Base-by-base conservation (phyloP, 108 stramenopile genomes). In the Cyclotella baltica region DNA sequence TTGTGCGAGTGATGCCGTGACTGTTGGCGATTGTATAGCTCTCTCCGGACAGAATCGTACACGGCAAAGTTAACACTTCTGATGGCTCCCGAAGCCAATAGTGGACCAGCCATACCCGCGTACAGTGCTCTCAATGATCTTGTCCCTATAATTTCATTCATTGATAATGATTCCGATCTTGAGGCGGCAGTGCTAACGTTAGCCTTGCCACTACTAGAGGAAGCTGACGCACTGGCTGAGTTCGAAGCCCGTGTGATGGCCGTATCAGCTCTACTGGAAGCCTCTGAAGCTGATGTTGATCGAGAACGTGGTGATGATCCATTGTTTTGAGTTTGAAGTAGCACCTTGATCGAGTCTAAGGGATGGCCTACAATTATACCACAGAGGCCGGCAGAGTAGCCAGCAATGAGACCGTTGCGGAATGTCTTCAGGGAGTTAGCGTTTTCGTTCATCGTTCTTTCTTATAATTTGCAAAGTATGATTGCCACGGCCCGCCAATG, bases 11-110 rank as follows among this genome's bases (percentile, higher is more conserved):
- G 62, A 30, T 66, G 61, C 4, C 43, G 61, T 88, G 62, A 65
- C 33, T 72, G 13, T 48, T 74, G 67, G 71, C 36, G 83, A 62
- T 72, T 38, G 73, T 81, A 83, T 3, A 94, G 76, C 5, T 83
- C 51, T 50, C 90, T 53, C 61, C 93, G 73, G 15, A 79, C 73
- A 5, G 88, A 77, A 73, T 94, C 93, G 67, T 92, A 94, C 15
- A 83, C 68, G 13, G 89, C 81, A 78, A 94, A 94, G 78, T 90
- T 94, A 18, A 92, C 31, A 43, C 83, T 83, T 66, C 88, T 88
- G 8, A 94, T 79, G 33, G 89, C 23, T 33, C 93, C 93, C 0
- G 89, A 78, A 33, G 91, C 88, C 16, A 92, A 13, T 2, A 94
- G 61, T 11, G 93, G 93, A 1, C 82, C 85, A 0, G 80, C 70